A percentile compares a stretch with the other conserved stretches of the same genome.
Evolutionary conservation across 108 stramenopile species (phyloP).

Genomic region (Discostella stelligeroides): DNA sequence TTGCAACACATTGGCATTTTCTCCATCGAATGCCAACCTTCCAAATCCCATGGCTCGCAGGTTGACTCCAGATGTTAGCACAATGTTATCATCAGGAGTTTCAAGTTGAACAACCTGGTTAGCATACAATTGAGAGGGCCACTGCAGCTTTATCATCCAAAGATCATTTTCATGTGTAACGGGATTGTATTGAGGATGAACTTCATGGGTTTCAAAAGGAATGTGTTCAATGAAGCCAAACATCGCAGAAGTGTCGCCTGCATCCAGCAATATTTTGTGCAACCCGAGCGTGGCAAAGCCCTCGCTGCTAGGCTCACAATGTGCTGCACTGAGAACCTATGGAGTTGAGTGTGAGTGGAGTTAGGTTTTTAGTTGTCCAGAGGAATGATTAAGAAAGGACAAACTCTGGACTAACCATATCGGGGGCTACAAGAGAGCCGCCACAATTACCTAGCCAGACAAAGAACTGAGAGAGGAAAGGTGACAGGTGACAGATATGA

Average conservation of each 20-base stretch:
- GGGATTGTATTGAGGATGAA: background rate
- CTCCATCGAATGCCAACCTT: background rate
- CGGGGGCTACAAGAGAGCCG: background rate
- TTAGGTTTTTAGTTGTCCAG: too few species aligned
- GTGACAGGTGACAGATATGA: too few species aligned
- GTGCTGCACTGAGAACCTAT: conserved; percentile 11
- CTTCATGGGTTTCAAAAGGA: background rate
- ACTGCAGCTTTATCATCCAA: background rate
- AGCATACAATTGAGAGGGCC: background rate
- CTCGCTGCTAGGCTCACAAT: background rate
- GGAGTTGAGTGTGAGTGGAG: too few species aligned
- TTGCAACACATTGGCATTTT: background rate
- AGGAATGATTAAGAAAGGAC: too few species aligned
- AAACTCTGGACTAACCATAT: too few species aligned
- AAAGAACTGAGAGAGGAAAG: too few species aligned
- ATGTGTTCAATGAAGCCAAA: conserved; percentile 8
- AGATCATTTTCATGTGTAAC: background rate
- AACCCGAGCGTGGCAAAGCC: background rate
- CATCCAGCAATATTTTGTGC: background rate
- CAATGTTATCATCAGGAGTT: background rate
- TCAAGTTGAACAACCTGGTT: background rate
- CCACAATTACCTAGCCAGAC: background rate
- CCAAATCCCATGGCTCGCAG: background rate
- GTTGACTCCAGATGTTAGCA: background rate
- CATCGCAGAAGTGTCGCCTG: background rate